Evolutionary conservation across 768 basidiomycete genomes (phyloP), one percentile per base, ranked within the genome.

Genomic region (Hebeloma cylindrosporum): DNA sequence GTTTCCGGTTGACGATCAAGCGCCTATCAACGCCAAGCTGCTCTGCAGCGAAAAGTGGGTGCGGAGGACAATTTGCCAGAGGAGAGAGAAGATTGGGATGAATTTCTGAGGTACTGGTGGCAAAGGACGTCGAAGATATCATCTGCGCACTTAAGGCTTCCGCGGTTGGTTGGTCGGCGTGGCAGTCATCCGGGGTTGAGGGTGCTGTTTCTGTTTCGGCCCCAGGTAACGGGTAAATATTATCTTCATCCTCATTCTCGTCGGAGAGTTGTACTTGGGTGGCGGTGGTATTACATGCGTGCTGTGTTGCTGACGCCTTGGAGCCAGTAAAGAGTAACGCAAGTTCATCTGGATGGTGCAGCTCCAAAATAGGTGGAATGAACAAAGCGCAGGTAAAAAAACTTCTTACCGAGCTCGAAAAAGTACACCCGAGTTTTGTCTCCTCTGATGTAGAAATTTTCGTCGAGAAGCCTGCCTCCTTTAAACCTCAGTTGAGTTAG

Each of bases 351-450:
- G 58, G 16, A 27, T 18, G 29, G 28, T n/a, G 23, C 27, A 9
- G 36, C 29, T 39, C 14, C 51, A 23, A 26, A 16, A 50, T 34
- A n/a, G 37, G 48, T 14, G 21, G 11, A 22, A 4, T 21, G 10
- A 27, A 33, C 21, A 8, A 18, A 4, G 23, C 14, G 33, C 31
- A 32, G 25, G 40, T 28, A 22, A 4, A 8, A 9, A 43, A 35
- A 43, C 29, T 38, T 29, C 69, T 22, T 53, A 90, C 93, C 89
- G 8, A 89, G 63, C 48, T 90, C 87, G 53, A 99, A 99, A 64
- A 98, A 99, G 65, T 97, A 98, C 0, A 99, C 96, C 28, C 96
- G 75, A 0, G 96, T 98, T 58, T 92, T 94, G 68, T 99, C 96
- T 0, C 96, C 96, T 27, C 96, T 80, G 40, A 96, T 87, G 59